Conservation (phyloP, 495 filamentous ascomycete species). For the Penicillium pulvis region DNA sequence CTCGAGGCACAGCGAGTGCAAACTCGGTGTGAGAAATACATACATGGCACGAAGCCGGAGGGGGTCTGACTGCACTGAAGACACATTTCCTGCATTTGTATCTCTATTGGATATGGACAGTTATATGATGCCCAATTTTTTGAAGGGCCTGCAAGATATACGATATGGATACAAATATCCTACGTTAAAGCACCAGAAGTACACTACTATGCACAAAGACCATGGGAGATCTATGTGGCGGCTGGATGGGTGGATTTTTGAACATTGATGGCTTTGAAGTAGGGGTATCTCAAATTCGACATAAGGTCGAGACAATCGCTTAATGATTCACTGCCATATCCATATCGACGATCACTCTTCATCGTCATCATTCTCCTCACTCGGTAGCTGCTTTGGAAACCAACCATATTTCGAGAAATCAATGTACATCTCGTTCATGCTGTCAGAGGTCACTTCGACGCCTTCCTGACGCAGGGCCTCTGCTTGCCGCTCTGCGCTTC, state of each 20-base stretch:
- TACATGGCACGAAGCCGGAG: too few relatives aligned
- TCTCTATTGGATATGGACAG: too few relatives aligned
- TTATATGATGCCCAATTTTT: too few relatives aligned
- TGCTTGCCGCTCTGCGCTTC: conserved; percentile 70
- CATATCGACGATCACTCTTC: background rate
- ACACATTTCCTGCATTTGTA: too few relatives aligned
- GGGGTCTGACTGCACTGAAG: too few relatives aligned
- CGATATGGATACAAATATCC: too few relatives aligned
- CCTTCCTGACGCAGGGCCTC: conserved; percentile 66
- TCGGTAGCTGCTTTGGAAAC: conserved; percentile 62
- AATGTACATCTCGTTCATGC: conserved; percentile 70
- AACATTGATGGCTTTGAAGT: background rate
- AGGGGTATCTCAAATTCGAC: background rate
- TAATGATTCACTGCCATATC: background rate
- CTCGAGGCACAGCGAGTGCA: too few relatives aligned
- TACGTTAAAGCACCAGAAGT: too few relatives aligned
- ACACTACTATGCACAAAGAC: background rate
- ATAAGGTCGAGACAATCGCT: background rate
- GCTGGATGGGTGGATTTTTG: background rate
- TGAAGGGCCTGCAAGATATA: too few relatives aligned
- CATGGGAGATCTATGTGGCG: background rate
- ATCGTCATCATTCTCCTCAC: conserved; percentile 28
- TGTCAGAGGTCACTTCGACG: conserved; percentile 62
- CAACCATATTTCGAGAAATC: conserved; percentile 70
- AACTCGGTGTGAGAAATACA: too few relatives aligned